A percentile compares a stretch with the other conserved stretches of the same genome.
These are phyloP conservation scores for Suillus variegatus DNA, from an alignment of 768 basidiomycete genomes.

Conservation along the genomic window DNA sequence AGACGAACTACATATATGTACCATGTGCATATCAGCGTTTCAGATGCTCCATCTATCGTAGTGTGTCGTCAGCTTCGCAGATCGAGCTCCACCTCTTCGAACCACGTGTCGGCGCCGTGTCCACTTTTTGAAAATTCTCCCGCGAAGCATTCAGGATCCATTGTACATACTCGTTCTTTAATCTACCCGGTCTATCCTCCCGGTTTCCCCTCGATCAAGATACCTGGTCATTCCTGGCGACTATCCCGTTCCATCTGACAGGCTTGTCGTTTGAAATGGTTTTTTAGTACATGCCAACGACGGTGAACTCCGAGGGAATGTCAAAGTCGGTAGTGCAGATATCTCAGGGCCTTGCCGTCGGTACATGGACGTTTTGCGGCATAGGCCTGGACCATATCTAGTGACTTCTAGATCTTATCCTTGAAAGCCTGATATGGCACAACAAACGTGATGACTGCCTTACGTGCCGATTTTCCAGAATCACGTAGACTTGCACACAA, in stretches of 20 bases:
- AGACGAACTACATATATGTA: neutral
- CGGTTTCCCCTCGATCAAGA: neutral
- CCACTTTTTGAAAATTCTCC: neutral
- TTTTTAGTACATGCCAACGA: neutral
- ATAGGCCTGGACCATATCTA: neutral
- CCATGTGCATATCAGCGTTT: neutral
- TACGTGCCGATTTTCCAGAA: neutral
- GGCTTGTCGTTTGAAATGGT: neutral
- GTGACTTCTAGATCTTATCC: neutral
- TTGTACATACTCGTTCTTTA: neutral
- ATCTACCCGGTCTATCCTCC: neutral
- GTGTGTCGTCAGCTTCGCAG: neutral
- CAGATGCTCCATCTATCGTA: neutral
- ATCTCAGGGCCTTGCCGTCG: neutral
- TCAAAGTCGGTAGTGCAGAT: neutral
- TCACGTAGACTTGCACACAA: neutral
- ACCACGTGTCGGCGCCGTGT: slow-evolving; percentile 1
- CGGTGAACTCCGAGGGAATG: neutral
- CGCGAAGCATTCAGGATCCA: neutral
- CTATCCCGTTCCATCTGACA: neutral
- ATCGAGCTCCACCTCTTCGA: slow-evolving; percentile 2
- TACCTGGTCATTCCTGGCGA: neutral
- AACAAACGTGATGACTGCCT: neutral
- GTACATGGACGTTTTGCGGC: neutral
- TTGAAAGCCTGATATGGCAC: neutral